Percentiles rank a stretch among this genome's conserved stretches.
Conservation (phyloP, 441 rosid genomes). For the Melastoma candidum region DNA sequence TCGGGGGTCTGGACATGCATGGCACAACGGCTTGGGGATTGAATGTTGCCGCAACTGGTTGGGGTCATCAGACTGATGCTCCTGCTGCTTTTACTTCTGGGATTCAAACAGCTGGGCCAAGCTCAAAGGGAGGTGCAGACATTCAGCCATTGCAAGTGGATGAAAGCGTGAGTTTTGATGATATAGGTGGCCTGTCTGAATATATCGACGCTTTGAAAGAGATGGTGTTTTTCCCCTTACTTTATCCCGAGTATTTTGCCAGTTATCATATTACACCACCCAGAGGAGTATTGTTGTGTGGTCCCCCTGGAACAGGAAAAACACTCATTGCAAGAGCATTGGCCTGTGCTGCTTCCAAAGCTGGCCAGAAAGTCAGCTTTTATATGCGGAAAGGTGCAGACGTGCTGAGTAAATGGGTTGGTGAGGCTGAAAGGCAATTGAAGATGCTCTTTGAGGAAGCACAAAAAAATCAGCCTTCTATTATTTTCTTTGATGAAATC, state of each 20-base stretch:
- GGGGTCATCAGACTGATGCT: slow-evolving; percentile 98
- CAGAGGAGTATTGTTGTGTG: slow-evolving; percentile 97
- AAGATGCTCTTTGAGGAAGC: slow-evolving; percentile 98
- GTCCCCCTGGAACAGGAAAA: slow-evolving; percentile 99
- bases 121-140: slow-evolving; percentile 99
- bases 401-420: slow-evolving; percentile 99
- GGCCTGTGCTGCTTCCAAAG: slow-evolving; percentile 99
- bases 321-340: slow-evolving; percentile 98
- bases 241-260: slow-evolving; percentile 96
- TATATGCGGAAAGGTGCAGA: slow-evolving; percentile 99
- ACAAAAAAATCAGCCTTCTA: slow-evolving; percentile 96
- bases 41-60: slow-evolving; percentile 96
- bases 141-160: slow-evolving; percentile 98
- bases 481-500: slow-evolving; percentile 97
- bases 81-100: slow-evolving; percentile 69
- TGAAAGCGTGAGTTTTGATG: slow-evolving; percentile 87
- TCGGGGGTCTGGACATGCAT: slow-evolving; percentile 90
- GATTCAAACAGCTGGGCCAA: slow-evolving; percentile 98
- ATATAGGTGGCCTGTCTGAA: slow-evolving; percentile 92
- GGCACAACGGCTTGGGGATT: slow-evolving; percentile 77
- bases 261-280: slow-evolving; percentile 97
- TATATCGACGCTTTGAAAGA: slow-evolving; percentile 96
- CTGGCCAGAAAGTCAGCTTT: slow-evolving; percentile 99
- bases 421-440: slow-evolving; percentile 99
- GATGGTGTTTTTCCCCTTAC: slow-evolving; percentile 96